phyloP scores from a whole-genome alignment of 2,329 filamentous ascomycete genomes.

The Parascedosporium putredinis region DNA sequence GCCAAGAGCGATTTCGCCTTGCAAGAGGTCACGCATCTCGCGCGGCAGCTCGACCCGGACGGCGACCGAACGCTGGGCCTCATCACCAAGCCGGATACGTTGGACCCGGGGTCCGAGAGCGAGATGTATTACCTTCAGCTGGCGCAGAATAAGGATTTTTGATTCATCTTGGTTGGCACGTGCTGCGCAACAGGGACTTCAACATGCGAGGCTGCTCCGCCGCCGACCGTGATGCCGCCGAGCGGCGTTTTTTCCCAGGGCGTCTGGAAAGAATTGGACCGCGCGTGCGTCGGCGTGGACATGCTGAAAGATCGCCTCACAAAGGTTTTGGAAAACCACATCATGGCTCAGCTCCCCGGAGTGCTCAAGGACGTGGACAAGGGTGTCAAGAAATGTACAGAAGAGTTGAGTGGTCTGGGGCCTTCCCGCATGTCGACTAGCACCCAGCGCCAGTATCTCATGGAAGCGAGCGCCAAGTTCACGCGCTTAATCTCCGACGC shows the following conservation, averaged over 20 bases:
- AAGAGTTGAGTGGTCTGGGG: neutral
- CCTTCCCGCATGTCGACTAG: neutral
- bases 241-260: conserved; percentile 29
- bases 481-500: neutral
- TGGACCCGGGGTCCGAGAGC: conserved; percentile 23
- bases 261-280: no score
- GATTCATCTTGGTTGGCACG: conserved; percentile 44
- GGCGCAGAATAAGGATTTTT: conserved; percentile 34
- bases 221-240: conserved; percentile 27
- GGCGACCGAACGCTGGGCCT: conserved; percentile 29
- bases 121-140: conserved; percentile 30
- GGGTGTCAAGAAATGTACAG: neutral
- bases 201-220: conserved; percentile 20
- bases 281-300: no score
- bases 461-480: neutral
- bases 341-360: neutral
- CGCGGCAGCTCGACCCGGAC: conserved; percentile 20
- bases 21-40: conserved; percentile 23
- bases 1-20: conserved; percentile 27
- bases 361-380: neutral
- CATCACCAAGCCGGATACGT: conserved; percentile 31
- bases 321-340: neutral
- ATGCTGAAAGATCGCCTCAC: no score
- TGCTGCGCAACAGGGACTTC: conserved; percentile 35
- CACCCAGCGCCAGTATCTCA: neutral